A percentile compares a stretch with the other conserved stretches of the same genome.
Evolutionary conservation across 2,329 filamentous ascomycete species (phyloP).

Genomic region (Sporothrix variecibatus): DNA sequence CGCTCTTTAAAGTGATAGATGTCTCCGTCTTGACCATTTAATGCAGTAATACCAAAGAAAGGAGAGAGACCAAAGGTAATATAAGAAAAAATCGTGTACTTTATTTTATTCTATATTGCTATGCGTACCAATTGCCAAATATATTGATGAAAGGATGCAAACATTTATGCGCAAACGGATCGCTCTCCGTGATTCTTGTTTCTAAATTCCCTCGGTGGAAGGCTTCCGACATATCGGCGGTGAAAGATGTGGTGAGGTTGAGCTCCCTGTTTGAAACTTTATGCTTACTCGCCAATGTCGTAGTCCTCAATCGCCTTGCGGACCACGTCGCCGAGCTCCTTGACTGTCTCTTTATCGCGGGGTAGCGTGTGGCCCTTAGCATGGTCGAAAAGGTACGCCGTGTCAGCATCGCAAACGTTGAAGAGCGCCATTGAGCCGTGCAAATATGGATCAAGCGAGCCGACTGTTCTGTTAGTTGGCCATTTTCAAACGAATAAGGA

Average conservation of each 20-base stretch:
- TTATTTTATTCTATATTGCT: conserved; percentile 23
- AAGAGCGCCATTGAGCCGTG: conserved; percentile 62
- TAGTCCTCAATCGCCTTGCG: conserved; percentile 37
- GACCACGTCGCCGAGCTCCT: conserved; percentile 50
- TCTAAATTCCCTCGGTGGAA: not conserved
- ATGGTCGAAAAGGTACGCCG: conserved; percentile 63
- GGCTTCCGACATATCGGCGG: not conserved
- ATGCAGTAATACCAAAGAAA: too few species aligned
- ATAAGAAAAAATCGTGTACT: not conserved
- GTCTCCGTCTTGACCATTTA: not conserved
- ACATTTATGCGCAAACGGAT: not conserved
- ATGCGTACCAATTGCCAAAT: conserved; percentile 10
- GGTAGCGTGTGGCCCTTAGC: conserved; percentile 66
- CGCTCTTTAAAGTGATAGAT: not conserved
- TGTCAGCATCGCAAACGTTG: conserved; percentile 62
- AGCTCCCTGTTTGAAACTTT: not conserved
- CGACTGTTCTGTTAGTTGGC: conserved; percentile 41
- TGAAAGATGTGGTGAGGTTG: not conserved
- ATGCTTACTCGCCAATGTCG: conserved; percentile 26
- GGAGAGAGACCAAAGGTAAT: not conserved
- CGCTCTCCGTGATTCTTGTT: not conserved
- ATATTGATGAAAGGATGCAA: not conserved
- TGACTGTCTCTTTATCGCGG: conserved; percentile 51
- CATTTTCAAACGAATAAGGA: not conserved
- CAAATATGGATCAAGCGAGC: conserved; percentile 61